phyloP scores from a whole-genome alignment of 805 yeast genomes.

The Saccharomyces mikatae region DNA sequence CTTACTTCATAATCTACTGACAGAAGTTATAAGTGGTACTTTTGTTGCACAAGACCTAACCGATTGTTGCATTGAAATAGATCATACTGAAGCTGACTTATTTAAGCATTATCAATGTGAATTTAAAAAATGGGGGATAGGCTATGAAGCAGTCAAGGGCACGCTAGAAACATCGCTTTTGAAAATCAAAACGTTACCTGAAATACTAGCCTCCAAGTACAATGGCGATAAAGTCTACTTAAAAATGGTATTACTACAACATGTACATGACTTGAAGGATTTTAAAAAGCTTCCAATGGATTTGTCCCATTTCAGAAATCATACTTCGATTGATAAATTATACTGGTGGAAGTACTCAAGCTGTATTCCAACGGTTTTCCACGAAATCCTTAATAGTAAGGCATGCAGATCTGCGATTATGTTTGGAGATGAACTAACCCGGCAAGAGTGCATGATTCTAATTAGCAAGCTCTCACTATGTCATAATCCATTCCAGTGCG shows the following conservation, averaged over 20 bases:
- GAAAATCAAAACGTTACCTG: slow-evolving; percentile 39
- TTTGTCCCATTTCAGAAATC: background rate
- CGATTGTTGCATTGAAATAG: slow-evolving; percentile 12
- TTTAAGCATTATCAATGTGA: slow-evolving; percentile 24
- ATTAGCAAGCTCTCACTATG: slow-evolving; percentile 41
- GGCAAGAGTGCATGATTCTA: slow-evolving; percentile 38
- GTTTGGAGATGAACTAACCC: slow-evolving; percentile 54
- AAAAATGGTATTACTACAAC: slow-evolving; percentile 36
- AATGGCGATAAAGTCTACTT: slow-evolving; percentile 27
- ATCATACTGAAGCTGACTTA: slow-evolving; percentile 29
- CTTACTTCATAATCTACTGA: slow-evolving; percentile 34
- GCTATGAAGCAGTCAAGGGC: slow-evolving; percentile 6
- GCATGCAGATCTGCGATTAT: slow-evolving; percentile 65
- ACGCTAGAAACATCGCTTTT: slow-evolving; percentile 6
- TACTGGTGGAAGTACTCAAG: slow-evolving; percentile 35
- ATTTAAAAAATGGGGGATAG: slow-evolving; percentile 41
- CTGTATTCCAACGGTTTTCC: slow-evolving; percentile 43
- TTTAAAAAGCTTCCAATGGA: slow-evolving; percentile 18
- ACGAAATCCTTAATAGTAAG: slow-evolving; percentile 45
- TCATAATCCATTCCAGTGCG: slow-evolving; percentile 64
- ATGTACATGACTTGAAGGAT: slow-evolving; percentile 36
- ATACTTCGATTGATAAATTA: background rate
- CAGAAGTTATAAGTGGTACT: slow-evolving; percentile 19
- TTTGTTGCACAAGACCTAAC: slow-evolving; percentile 7
- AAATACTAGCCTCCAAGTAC: slow-evolving; percentile 31